Evolutionary conservation across 2,329 filamentous ascomycete species (phyloP).

Genomic region (Aspergillus novoparasiticus): DNA sequence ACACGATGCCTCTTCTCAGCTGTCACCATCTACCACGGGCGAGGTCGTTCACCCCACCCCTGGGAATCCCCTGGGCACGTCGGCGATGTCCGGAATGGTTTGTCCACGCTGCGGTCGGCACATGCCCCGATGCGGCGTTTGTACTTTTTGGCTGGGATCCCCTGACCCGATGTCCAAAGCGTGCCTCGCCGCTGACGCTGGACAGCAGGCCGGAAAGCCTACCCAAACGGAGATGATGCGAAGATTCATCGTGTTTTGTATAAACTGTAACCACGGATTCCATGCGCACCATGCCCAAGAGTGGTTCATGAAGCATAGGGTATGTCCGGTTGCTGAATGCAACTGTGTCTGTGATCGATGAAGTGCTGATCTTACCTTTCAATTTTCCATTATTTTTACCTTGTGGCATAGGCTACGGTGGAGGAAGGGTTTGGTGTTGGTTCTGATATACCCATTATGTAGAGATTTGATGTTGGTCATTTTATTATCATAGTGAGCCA

Average conservation of each 20-base stretch:
- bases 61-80: slow-evolving; percentile 39
- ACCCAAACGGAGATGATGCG: slow-evolving; percentile 52
- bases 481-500: background rate
- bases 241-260: slow-evolving; percentile 62
- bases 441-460: slow-evolving; percentile 7
- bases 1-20: slow-evolving; percentile 39
- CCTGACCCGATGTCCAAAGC: slow-evolving; percentile 55
- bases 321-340: slow-evolving; percentile 45
- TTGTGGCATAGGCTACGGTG: background rate
- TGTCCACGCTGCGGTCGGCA: slow-evolving; percentile 65
- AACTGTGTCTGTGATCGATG: slow-evolving; percentile 44
- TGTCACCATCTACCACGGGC: slow-evolving; percentile 26
- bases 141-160: slow-evolving; percentile 62
- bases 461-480: slow-evolving; percentile 1
- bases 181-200: slow-evolving; percentile 37
- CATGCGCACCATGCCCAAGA: slow-evolving; percentile 64
- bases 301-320: slow-evolving; percentile 56
- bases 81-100: slow-evolving; percentile 52
- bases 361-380: slow-evolving; percentile 5
- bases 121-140: slow-evolving; percentile 65
- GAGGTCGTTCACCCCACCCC: slow-evolving; percentile 40
- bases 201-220: slow-evolving; percentile 25
- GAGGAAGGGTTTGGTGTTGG: background rate
- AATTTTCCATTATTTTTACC: background rate
- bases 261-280: slow-evolving; percentile 64